These are phyloP conservation scores for Pouteria glomerata DNA, from an alignment of 148 eudicot species.

Conservation along the genomic window DNA sequence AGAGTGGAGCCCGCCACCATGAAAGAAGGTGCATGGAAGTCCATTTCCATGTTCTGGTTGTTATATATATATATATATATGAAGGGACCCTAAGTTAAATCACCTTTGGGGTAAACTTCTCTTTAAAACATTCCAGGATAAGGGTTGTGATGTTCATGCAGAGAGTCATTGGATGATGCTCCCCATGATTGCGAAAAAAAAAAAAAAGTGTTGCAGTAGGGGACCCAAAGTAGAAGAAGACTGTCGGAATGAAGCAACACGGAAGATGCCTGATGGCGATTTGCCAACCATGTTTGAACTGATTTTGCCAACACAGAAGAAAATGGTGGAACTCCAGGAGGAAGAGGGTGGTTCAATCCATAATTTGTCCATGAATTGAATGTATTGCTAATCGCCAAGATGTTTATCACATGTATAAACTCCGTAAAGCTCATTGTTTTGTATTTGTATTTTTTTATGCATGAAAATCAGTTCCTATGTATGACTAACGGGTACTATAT, in stretches of 20 bases:
- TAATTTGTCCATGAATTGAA: too few species aligned
- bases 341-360: too few species aligned
- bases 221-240: constrained; percentile 30
- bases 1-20: constrained; percentile 29
- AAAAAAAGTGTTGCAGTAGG: constrained; percentile 20
- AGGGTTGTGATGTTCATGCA: constrained; percentile 25
- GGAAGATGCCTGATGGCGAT: constrained; percentile 31
- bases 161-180: constrained; percentile 18
- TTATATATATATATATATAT: constrained; percentile 5
- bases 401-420: not conserved
- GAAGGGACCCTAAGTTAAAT: constrained; percentile 18
- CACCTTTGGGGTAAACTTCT: constrained; percentile 26
- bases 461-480: not conserved
- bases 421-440: not conserved
- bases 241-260: constrained; percentile 31
- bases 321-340: too few species aligned
- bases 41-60: constrained; percentile 22
- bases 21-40: constrained; percentile 31
- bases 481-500: not conserved
- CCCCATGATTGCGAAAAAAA: constrained; percentile 27
- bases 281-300: constrained; percentile 14
- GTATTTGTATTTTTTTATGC: not conserved
- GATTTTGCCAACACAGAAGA: constrained; percentile 13
- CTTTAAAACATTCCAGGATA: constrained; percentile 36
- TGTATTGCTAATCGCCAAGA: not conserved